These are phyloP conservation scores for Gossypium schwendimanii DNA, from an alignment of 441 rosid species.

Conservation along the genomic window DNA sequence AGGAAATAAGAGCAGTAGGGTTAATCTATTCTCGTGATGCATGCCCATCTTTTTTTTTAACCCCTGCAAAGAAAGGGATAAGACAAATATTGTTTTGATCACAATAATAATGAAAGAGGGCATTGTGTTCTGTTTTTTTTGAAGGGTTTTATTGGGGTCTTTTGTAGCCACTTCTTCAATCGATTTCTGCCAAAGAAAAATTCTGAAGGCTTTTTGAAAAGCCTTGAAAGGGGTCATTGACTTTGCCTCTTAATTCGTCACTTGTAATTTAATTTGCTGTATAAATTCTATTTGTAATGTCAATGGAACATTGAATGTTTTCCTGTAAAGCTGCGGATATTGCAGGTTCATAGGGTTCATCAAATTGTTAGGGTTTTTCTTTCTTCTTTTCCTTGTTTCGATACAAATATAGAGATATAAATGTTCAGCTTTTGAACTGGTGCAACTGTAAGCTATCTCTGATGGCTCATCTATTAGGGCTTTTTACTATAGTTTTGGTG, in stretches of 20 bases:
- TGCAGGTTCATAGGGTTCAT: constrained; percentile 10
- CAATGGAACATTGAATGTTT: neutral
- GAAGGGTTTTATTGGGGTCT: neutral
- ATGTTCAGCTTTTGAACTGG: constrained; percentile 28
- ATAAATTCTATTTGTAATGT: neutral
- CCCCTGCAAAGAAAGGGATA: constrained; percentile 10
- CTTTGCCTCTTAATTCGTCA: neutral
- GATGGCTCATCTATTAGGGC: constrained; percentile 3
- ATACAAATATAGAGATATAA: constrained; percentile 11
- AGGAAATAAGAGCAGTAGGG: neutral
- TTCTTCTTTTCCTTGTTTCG: constrained; percentile 16
- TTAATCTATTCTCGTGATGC: neutral
- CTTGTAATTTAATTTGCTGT: neutral
- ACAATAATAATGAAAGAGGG: neutral
- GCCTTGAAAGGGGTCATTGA: neutral
- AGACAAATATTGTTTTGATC: neutral
- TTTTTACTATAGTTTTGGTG: constrained; percentile 9
- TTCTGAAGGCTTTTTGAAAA: neutral
- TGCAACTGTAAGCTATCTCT: constrained; percentile 18
- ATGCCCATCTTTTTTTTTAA: constrained; percentile 7
- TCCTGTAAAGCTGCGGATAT: constrained; percentile 1
- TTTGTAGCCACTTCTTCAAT: neutral
- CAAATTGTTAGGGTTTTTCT: constrained; percentile 8
- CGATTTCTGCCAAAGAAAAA: neutral
- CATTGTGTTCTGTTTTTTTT: no score